A percentile compares a stretch with the other conserved stretches of the same genome.
Conservation (phyloP, 176 grass and related monocot genomes). For the Elymus sibiricus region DNA sequence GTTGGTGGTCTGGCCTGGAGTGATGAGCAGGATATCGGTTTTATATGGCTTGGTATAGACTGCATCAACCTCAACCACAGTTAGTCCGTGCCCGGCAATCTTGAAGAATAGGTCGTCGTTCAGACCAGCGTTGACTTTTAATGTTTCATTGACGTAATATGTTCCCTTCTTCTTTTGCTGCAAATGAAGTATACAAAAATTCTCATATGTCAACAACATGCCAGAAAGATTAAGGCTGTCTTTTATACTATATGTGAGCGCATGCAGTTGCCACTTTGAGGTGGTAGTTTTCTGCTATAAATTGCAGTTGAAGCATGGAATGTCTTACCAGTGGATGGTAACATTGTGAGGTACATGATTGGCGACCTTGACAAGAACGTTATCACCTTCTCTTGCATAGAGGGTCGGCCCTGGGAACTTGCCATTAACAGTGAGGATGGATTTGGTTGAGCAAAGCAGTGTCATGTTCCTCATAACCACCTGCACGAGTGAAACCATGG, state of each 20-base stretch:
- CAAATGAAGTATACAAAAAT: not conserved
- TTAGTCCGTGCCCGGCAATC: conserved; percentile 54
- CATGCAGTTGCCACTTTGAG: not conserved
- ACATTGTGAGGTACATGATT: conserved; percentile 64
- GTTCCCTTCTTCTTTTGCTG: conserved; percentile 15
- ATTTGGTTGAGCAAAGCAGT: conserved; percentile 59
- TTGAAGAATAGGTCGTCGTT: conserved; percentile 80
- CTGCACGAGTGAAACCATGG: conserved; percentile 20
- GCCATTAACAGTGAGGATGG: conserved; percentile 63
- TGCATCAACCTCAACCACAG: conserved; percentile 68
- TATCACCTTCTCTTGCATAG: conserved; percentile 67
- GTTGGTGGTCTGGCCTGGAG: conserved; percentile 72
- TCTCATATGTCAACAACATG: not conserved
- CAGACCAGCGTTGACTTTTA: conserved; percentile 61
- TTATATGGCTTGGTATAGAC: conserved; percentile 69
- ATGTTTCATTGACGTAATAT: not conserved
- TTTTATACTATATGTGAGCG: not conserved
- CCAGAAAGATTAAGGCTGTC: not conserved
- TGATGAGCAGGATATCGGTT: conserved; percentile 54
- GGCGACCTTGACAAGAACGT: conserved; percentile 62
- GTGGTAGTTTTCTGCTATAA: not conserved
- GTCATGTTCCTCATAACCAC: conserved; percentile 50
- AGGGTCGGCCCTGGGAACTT: conserved; percentile 55
- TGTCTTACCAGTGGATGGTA: conserved; percentile 63
- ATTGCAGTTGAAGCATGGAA: not conserved